Evolutionary conservation across 2,329 filamentous ascomycete genomes (phyloP), one percentile per base, ranked within the genome.

Genomic region (Botryosphaeria agaves): DNA sequence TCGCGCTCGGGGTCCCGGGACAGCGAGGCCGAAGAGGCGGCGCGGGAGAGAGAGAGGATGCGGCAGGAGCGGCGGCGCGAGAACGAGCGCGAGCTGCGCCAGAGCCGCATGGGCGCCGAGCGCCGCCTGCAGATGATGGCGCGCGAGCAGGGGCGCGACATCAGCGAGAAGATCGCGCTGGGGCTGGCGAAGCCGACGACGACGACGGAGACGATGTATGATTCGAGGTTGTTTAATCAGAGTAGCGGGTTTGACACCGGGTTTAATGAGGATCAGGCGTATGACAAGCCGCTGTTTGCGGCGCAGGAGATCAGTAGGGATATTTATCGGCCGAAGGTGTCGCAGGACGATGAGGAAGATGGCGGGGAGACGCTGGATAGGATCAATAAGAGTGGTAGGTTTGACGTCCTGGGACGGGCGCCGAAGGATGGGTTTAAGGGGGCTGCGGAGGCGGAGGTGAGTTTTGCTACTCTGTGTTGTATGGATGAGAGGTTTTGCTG

Each of bases 181-280:
- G 89, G 89, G 3, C 59, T 95, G 29, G 89, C 89, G 5, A 98
- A 95, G 54, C 89, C 89, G 3, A 94, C 89, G 3, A 79, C 89
- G 49, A 80, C 76, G 30, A 77, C 77, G 32, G 89, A 98, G 53
- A 76, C 80, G 15, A 95, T 95, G 89, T 98, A 91, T 59, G 89
- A 98, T 57, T 91, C 84, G 2, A 69, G 89, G 24, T 59, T 98
- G 18, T 98, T 98, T 58, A 94, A 95, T 56, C 83, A 92, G 56
- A 78, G 75, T 5, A 85, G 79, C 43, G 89, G 89, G 0, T 91
- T 98, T 49, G 77, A 84, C 42, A 70, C 75, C 31, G 89, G 87
- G 1, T 84, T 94, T 66, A 98, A 98, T 53, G 89, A 98, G 53
- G 89, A 98, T 52, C 89, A 98, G 48, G 74, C 76, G 0, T 98